Evolutionary conservation across 345 rosid species (phyloP).

Genomic region (Salix suchowensis): DNA sequence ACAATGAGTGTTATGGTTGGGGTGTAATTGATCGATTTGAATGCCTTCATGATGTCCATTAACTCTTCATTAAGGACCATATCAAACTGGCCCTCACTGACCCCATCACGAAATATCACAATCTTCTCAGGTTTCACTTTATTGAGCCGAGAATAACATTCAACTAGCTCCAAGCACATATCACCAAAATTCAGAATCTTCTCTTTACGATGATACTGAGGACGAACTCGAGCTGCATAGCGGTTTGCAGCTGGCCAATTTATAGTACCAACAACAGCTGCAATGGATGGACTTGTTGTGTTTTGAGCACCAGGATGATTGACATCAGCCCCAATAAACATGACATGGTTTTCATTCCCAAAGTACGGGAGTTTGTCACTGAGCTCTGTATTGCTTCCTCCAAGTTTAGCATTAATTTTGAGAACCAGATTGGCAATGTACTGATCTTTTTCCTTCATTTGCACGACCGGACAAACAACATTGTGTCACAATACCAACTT

Average conservation of each 20-base stretch:
- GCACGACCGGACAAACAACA: slow-evolving; percentile 58
- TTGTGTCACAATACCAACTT: slow-evolving; percentile 75
- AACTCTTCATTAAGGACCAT: slow-evolving; percentile 79
- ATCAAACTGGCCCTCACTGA: slow-evolving; percentile 72
- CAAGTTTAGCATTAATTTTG: slow-evolving; percentile 94
- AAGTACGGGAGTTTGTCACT: slow-evolving; percentile 47
- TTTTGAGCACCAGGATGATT: slow-evolving; percentile 67
- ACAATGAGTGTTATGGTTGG: slow-evolving; percentile 71
- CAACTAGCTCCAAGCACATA: slow-evolving; percentile 63
- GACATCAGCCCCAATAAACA: slow-evolving; percentile 91
- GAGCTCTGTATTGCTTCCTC: slow-evolving; percentile 85
- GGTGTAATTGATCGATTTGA: slow-evolving; percentile 28
- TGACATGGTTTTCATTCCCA: slow-evolving; percentile 41
- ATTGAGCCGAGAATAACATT: slow-evolving; percentile 39
- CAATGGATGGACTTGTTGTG: slow-evolving; percentile 68
- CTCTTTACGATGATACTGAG: slow-evolving; percentile 60
- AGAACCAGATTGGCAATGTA: slow-evolving; percentile 71
- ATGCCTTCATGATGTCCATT: slow-evolving; percentile 45
- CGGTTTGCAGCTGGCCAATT: slow-evolving; percentile 91
- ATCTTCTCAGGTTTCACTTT: slow-evolving; percentile 50
- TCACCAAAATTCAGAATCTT: slow-evolving; percentile 58
- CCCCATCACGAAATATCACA: slow-evolving; percentile 84
- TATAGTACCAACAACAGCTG: slow-evolving; percentile 74
- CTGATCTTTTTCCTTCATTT: slow-evolving; percentile 44
- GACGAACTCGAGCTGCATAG: slow-evolving; percentile 66